Conservation (phyloP, 129 eudicot species). For the Dittrichia graveolens region DNA sequence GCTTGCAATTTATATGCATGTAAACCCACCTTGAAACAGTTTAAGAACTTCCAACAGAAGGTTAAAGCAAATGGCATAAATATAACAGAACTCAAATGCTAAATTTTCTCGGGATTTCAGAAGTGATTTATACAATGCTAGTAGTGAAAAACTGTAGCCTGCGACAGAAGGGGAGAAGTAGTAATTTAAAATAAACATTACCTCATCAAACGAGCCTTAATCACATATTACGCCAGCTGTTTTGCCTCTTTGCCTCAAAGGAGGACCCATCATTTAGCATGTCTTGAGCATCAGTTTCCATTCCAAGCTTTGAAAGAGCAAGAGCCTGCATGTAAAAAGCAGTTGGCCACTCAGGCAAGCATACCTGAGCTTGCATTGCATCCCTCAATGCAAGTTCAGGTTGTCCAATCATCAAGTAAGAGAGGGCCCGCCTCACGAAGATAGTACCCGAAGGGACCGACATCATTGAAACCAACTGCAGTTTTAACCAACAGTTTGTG, state of each 20-base stretch:
- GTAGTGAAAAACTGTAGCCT: constrained; percentile 38
- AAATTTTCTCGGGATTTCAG: constrained; percentile 16
- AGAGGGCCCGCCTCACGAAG: constrained; percentile 83
- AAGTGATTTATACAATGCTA: constrained; percentile 42
- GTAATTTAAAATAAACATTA: constrained; percentile 27
- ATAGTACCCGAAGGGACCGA: constrained; percentile 91
- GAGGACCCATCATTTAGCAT: constrained; percentile 95
- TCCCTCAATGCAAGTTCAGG: constrained; percentile 92
- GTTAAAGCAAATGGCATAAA: constrained; percentile 24
- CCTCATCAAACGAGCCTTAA: constrained; percentile 23
- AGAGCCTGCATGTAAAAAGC: constrained; percentile 96
- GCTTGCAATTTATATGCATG: neutral
- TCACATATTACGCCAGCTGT: constrained; percentile 71
- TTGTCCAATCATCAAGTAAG: constrained; percentile 84
- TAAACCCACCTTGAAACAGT: neutral
- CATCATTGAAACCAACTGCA: constrained; percentile 90
- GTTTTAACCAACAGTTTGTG: constrained; percentile 3
- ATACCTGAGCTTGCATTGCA: constrained; percentile 98
- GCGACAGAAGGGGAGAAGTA: constrained; percentile 30
- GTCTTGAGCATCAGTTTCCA: constrained; percentile 99
- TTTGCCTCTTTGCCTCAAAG: constrained; percentile 80
- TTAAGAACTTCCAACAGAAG: constrained; percentile 11
- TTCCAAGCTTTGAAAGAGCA: constrained; percentile 94
- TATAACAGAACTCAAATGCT: constrained; percentile 29
- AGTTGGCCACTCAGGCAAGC: constrained; percentile 95